A percentile compares a stretch with the other conserved stretches of the same genome.
These are phyloP conservation scores for Candida freyschussii DNA, from an alignment of 1,139 yeast species.

Conservation along the genomic window DNA sequence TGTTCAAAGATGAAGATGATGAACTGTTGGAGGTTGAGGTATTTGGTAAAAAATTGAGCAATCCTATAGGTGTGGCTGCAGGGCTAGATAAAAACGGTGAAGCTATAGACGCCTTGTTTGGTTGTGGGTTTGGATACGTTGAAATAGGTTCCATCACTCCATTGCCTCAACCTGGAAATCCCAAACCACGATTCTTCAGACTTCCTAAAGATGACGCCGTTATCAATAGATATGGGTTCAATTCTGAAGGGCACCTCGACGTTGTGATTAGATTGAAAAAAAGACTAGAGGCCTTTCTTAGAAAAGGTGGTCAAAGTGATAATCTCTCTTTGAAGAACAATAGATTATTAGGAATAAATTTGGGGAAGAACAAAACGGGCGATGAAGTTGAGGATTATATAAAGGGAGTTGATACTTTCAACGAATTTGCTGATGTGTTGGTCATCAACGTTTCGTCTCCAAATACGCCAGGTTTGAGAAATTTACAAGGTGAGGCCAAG, in stretches of 20 bases:
- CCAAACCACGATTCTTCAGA: constrained; percentile 84
- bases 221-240: constrained; percentile 91
- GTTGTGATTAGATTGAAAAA: constrained; percentile 62
- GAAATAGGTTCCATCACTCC: constrained; percentile 96
- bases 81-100: constrained; percentile 95
- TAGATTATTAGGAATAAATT: constrained; percentile 71
- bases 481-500: constrained; percentile 73
- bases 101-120: constrained; percentile 78
- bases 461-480: constrained; percentile 91
- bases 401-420: constrained; percentile 76
- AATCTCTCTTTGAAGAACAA: constrained; percentile 59
- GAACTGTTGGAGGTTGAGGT: constrained; percentile 53
- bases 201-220: constrained; percentile 83
- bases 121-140: constrained; percentile 81
- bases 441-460: constrained; percentile 95
- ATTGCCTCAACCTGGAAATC: constrained; percentile 89
- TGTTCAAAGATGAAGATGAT: constrained; percentile 52
- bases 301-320: constrained; percentile 24
- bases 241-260: constrained; percentile 79
- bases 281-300: constrained; percentile 45
- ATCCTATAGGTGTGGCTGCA: constrained; percentile 92
- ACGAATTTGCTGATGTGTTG: constrained; percentile 81
- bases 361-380: constrained; percentile 89
- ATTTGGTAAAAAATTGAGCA: constrained; percentile 57
- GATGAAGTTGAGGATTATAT: constrained; percentile 86